Evolutionary conservation across 2,329 filamentous ascomycete species (phyloP).

Genomic region (Sclerotinia spermophila): DNA sequence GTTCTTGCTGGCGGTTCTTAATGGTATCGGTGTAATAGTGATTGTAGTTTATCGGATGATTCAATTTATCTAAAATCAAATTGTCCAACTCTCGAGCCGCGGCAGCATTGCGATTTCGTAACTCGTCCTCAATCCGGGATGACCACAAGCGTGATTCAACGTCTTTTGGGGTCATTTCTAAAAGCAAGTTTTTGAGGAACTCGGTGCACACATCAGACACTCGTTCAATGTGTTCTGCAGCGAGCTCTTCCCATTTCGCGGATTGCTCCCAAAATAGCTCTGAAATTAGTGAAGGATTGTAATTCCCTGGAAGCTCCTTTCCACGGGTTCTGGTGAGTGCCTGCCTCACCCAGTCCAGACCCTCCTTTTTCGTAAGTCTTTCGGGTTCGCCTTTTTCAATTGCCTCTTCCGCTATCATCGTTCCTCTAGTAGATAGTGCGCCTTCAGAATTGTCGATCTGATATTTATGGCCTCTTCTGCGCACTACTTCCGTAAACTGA

Average conservation of each 20-base stretch:
- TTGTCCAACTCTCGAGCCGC: not conserved
- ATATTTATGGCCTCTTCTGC: constrained; percentile 35
- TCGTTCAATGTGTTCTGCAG: constrained; percentile 27
- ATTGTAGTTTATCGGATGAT: constrained; percentile 40
- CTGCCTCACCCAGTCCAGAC: constrained; percentile 30
- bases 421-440: constrained; percentile 2
- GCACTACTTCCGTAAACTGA: constrained; percentile 31
- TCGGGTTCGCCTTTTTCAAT: constrained; percentile 24
- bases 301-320: constrained; percentile 40
- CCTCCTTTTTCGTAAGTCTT: constrained; percentile 25
- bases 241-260: constrained; percentile 37
- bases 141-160: constrained; percentile 16
- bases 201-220: constrained; percentile 24
- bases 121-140: not conserved
- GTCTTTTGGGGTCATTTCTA: constrained; percentile 13
- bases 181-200: constrained; percentile 7
- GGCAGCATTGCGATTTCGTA: not conserved
- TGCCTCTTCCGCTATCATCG: not conserved
- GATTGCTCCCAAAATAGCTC: constrained; percentile 43
- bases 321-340: constrained; percentile 30
- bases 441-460: constrained; percentile 24
- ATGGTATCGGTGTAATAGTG: constrained; percentile 39
- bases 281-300: constrained; percentile 41
- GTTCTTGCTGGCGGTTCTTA: constrained; percentile 23
- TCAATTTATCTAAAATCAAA: constrained; percentile 31